Evolutionary conservation across 768 basidiomycete species (phyloP).

Genomic region (Pisolithus tinctorius): DNA sequence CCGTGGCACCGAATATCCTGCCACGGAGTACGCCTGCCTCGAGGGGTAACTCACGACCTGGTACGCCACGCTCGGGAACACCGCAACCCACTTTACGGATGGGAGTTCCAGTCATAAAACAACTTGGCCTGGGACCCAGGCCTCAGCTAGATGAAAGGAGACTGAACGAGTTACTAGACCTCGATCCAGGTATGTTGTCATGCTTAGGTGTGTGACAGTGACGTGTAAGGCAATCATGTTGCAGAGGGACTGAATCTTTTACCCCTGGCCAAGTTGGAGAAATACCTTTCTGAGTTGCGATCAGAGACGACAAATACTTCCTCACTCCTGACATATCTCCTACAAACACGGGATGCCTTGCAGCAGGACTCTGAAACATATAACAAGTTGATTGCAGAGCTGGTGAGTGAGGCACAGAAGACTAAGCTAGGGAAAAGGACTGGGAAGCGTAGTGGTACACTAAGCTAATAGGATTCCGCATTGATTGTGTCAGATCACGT

Average conservation of each 20-base stretch:
- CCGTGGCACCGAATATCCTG: slow-evolving; percentile 43
- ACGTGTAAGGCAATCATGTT: slow-evolving; percentile 4
- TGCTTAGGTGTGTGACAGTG: not conserved
- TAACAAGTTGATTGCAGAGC: slow-evolving; percentile 84
- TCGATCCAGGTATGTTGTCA: slow-evolving; percentile 55
- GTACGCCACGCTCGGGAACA: slow-evolving; percentile 37
- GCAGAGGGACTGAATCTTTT: slow-evolving; percentile 68
- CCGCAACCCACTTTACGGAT: slow-evolving; percentile 36
- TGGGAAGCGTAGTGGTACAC: slow-evolving; percentile 43
- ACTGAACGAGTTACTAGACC: slow-evolving; percentile 58
- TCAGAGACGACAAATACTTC: slow-evolving; percentile 72
- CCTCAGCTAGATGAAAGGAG: slow-evolving; percentile 66
- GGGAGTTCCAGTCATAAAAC: slow-evolving; percentile 24
- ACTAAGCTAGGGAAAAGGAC: slow-evolving; percentile 60
- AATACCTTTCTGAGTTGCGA: slow-evolving; percentile 60
- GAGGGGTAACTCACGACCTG: slow-evolving; percentile 46
- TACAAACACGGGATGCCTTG: slow-evolving; percentile 74
- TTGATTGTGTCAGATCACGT: slow-evolving; percentile 2
- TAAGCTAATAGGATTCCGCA: slow-evolving; percentile 21
- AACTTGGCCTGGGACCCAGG: slow-evolving; percentile 62
- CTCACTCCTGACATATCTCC: slow-evolving; percentile 66
- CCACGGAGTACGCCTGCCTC: slow-evolving; percentile 23
- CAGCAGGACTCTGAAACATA: slow-evolving; percentile 88
- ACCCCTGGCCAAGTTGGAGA: slow-evolving; percentile 60
- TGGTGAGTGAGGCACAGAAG: slow-evolving; percentile 90